phyloP scores from a whole-genome alignment of 192 early-diverging fungal species.

The Backusella tarrabulga region DNA sequence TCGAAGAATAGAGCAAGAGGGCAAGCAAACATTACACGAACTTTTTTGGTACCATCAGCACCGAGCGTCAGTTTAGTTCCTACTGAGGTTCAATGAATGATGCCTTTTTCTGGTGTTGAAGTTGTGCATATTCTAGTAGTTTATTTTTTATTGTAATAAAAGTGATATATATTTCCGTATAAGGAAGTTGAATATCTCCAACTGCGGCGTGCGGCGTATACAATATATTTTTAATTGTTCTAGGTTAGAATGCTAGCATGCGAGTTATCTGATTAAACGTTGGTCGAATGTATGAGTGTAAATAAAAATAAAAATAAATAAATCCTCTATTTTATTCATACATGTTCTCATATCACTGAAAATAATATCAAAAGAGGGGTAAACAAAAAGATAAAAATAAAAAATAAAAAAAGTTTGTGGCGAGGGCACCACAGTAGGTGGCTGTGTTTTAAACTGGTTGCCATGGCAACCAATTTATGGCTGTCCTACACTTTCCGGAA shows the following conservation, averaged over 20 bases:
- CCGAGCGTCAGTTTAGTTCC: neutral
- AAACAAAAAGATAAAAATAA: neutral
- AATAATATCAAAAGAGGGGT: neutral
- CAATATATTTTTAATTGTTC: neutral
- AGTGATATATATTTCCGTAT: neutral
- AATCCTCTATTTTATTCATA: neutral
- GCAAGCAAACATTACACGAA: constrained; percentile 1
- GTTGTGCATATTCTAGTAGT: neutral
- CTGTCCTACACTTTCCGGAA: neutral
- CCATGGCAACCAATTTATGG: constrained; percentile 4
- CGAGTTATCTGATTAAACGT: neutral
- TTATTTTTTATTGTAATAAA: neutral
- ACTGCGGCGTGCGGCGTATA: neutral
- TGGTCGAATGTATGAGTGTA: neutral
- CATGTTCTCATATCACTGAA: neutral
- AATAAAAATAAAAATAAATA: neutral
- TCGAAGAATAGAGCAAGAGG: constrained; percentile 30
- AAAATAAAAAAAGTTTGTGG: neutral
- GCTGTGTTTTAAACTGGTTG: constrained; percentile 4
- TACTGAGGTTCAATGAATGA: neutral
- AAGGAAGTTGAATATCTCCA: neutral
- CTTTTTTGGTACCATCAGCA: neutral
- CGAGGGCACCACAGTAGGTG: neutral
- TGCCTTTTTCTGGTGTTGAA: neutral
- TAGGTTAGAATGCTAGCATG: neutral